Percentiles rank a stretch among this genome's conserved stretches.
Conservation (phyloP, 108 stramenopile species). For the Nitzschia sp. region DNA sequence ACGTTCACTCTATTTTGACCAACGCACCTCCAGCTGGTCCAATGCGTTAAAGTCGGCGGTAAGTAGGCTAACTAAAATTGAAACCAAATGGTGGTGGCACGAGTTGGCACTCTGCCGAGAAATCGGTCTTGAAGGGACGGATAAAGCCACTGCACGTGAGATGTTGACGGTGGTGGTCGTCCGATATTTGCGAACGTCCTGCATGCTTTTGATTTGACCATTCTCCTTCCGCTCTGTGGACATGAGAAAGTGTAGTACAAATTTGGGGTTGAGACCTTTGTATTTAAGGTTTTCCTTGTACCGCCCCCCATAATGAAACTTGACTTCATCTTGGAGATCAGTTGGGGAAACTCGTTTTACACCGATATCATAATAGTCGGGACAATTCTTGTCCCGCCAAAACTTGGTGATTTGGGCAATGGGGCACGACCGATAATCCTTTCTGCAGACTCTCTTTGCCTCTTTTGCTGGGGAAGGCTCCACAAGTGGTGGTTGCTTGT, state of each 20-base stretch:
- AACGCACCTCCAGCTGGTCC: too few species aligned
- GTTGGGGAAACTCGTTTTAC: background rate
- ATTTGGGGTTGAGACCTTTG: constrained; percentile 9
- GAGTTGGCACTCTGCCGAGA: too few species aligned
- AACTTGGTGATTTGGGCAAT: background rate
- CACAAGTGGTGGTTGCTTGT: too few species aligned
- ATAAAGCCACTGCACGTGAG: too few species aligned
- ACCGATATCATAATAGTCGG: background rate
- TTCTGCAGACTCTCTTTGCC: too few species aligned
- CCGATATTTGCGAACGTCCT: constrained; percentile 34
- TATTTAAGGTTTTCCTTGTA: constrained; percentile 15
- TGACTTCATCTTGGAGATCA: background rate
- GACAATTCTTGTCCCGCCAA: background rate
- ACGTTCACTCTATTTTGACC: too few species aligned
- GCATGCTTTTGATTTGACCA: constrained; percentile 16
- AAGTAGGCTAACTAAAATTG: too few species aligned
- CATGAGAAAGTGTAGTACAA: constrained; percentile 20
- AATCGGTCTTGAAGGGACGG: too few species aligned
- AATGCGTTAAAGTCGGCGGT: too few species aligned
- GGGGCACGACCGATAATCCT: background rate
- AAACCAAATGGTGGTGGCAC: too few species aligned
- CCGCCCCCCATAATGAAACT: background rate
- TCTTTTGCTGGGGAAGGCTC: too few species aligned
- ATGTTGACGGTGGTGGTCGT: too few species aligned
- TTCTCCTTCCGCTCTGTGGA: constrained; percentile 9